These are phyloP conservation scores for Globisporangium canariense DNA, from an alignment of 352 stramenopile genomes.

Conservation along the genomic window DNA sequence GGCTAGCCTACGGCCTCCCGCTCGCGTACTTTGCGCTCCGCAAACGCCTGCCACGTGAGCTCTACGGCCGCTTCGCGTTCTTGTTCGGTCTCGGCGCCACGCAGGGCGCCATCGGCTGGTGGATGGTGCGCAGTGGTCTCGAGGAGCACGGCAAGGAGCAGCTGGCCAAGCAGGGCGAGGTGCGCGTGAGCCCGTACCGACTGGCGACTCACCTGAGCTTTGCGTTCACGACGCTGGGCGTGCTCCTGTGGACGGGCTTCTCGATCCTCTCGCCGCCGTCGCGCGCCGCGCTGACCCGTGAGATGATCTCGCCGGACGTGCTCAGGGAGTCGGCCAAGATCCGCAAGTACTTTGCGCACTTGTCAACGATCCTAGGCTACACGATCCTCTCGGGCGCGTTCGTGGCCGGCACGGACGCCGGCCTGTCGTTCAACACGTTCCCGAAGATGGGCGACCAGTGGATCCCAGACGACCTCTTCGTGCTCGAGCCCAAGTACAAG, in stretches of 20 bases:
- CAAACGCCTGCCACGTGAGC: slow-evolving; percentile 70
- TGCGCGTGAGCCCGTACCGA: slow-evolving; percentile 96
- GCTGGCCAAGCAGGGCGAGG: slow-evolving; percentile 87
- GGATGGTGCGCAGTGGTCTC: slow-evolving; percentile 99
- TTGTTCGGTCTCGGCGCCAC: slow-evolving; percentile 65
- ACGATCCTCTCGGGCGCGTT: slow-evolving; percentile 91
- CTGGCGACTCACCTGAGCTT: slow-evolving; percentile 96
- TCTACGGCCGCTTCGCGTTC: slow-evolving; percentile 64
- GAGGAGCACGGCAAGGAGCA: slow-evolving; percentile 89
- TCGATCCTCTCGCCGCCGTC: slow-evolving; percentile 84
- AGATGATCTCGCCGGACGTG: slow-evolving; percentile 81
- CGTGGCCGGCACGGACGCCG: slow-evolving; percentile 98
- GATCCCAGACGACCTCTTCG: slow-evolving; percentile 94
- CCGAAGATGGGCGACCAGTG: slow-evolving; percentile 94
- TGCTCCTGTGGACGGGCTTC: slow-evolving; percentile 94
- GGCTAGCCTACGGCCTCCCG: slow-evolving; percentile 91
- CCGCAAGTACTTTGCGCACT: slow-evolving; percentile 58
- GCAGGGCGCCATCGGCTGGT: slow-evolving; percentile 94
- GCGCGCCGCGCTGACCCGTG: slow-evolving; percentile 46
- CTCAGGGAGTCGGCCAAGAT: slow-evolving; percentile 60
- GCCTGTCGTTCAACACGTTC: slow-evolving; percentile 98
- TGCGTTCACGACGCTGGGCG: slow-evolving; percentile 95
- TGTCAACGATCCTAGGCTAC: slow-evolving; percentile 67
- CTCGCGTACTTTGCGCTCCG: slow-evolving; percentile 92
- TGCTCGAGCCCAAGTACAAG: slow-evolving; percentile 84